Percentiles rank a stretch among this genome's conserved stretches.
phyloP scores from a whole-genome alignment of 768 basidiomycete genomes.

The Rhodotorula graminis region DNA sequence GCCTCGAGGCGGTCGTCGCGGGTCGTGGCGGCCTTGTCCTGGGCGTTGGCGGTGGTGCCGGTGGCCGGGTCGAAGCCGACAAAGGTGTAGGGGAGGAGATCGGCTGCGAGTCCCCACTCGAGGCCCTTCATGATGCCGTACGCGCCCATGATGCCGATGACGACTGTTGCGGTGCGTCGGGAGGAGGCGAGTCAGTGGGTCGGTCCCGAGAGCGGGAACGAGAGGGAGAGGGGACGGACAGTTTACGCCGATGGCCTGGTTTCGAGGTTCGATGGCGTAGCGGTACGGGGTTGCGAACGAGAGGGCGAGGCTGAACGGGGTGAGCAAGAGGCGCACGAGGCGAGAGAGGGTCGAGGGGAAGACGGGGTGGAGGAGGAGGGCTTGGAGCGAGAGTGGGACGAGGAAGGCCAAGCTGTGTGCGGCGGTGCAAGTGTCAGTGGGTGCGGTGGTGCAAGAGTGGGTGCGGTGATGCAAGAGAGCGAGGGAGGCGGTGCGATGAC shows the following conservation, averaged over 20 bases:
- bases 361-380: slow-evolving; percentile 27
- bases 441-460: too few relatives aligned
- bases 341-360: slow-evolving; percentile 15
- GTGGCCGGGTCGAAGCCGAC: slow-evolving; percentile 12
- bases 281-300: slow-evolving; percentile 8
- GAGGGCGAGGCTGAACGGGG: slow-evolving; percentile 14
- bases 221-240: background rate
- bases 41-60: background rate
- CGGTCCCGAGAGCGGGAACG: too few relatives aligned
- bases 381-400: slow-evolving; percentile 25
- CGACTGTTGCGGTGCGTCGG: background rate
- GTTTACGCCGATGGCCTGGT: slow-evolving; percentile 33
- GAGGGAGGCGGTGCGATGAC: background rate
- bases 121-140: slow-evolving; percentile 30
- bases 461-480: background rate
- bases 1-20: background rate
- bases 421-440: too few relatives aligned
- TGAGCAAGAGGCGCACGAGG: slow-evolving; percentile 18
- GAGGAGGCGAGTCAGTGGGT: background rate
- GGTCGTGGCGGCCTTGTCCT: background rate
- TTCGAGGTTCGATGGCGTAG: slow-evolving; percentile 26
- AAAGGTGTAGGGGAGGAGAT: slow-evolving; percentile 30
- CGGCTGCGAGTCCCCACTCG: slow-evolving; percentile 29
- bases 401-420: slow-evolving; percentile 23
- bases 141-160: slow-evolving; percentile 26